Base-by-base conservation (phyloP, 441 rosid genomes). In the Croton setiger region DNA sequence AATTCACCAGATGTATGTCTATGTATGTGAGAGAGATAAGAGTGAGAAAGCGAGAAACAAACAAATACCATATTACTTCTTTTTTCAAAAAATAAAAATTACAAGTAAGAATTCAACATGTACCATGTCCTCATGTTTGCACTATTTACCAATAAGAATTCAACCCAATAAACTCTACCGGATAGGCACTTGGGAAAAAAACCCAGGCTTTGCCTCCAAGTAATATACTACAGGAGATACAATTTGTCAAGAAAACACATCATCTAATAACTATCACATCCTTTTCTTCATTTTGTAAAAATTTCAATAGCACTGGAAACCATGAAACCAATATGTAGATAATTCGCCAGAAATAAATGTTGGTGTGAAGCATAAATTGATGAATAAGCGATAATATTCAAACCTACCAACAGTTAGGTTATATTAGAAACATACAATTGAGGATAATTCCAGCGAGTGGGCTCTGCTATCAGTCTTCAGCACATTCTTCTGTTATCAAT, bases 381-480 rank as follows among this genome's bases (percentile, higher is more conserved):
- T 14, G 14, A 41, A 8, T 51, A 14, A 33, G 37, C 20, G 5
- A 43, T 36, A 63, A 60, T 17, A 61, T 44, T 55, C 18, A n/a
- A 70, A 47, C 23, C 31, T 35, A 71, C 20, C 37, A 68, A 61
- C 62, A 66, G 64, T 71, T 57, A 15, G 60, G 74, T 69, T 67
- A 27, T 27, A 66, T 67, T 35, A 64, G 77, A 54, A 70, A 80
- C 82, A 74, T 78, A 84, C 82, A 68, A 62, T 55, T 72, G 78
- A 74, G 39, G 70, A 62, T 70, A 54, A 48, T 60, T 68, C 74
- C 69, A 55, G 73, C 68, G 49, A 64, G 73, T 14, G 63, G n/a
- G 70, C 69, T 64, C 71, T 18, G 78, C 78, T 31, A 57, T 55
- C 49, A 51, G n/a, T 45, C 71, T 59, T 52, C 35, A 63, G 71